Percentiles rank a stretch among this genome's conserved stretches.
phyloP scores from a whole-genome alignment of 257 asterid species.

The Lantana camara region DNA sequence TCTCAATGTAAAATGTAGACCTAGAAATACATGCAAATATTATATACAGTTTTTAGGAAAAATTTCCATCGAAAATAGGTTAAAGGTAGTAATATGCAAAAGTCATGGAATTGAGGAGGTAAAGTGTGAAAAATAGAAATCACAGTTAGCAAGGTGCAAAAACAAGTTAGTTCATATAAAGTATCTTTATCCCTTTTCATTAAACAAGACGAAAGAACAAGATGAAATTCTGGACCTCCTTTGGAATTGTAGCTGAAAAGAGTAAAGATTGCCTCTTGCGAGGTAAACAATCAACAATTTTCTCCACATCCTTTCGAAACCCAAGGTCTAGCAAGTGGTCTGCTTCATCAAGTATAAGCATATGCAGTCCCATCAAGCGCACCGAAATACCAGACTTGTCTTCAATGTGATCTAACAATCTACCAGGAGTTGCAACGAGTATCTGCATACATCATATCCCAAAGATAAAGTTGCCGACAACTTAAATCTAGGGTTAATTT shows the following conservation, averaged over 20 bases:
- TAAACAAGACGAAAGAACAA: neutral
- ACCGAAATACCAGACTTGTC: slow-evolving; percentile 88
- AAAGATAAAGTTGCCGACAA: slow-evolving; percentile 7
- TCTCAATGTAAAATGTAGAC: too few species aligned
- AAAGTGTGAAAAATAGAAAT: too few species aligned
- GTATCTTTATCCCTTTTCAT: neutral
- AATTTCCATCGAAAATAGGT: too few species aligned
- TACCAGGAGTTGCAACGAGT: slow-evolving; percentile 95
- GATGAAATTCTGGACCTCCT: slow-evolving; percentile 63
- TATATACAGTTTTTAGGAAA: too few species aligned
- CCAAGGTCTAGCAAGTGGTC: slow-evolving; percentile 88
- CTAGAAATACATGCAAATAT: too few species aligned
- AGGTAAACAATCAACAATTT: slow-evolving; percentile 91
- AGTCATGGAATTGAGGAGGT: too few species aligned
- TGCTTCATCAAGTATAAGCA: slow-evolving; percentile 95
- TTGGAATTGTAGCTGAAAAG: slow-evolving; percentile 85
- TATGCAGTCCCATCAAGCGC: slow-evolving; percentile 83
- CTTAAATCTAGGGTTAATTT: neutral
- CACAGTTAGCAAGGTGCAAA: too few species aligned
- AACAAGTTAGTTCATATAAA: too few species aligned
- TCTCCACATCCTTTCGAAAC: slow-evolving; percentile 88
- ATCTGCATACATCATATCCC: slow-evolving; percentile 54
- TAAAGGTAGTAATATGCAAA: too few species aligned
- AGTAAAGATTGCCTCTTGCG: slow-evolving; percentile 83
- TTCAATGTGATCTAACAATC: slow-evolving; percentile 92